Base-by-base conservation (phyloP, 129 eudicot species). In the Scalesia atractyloides region DNA sequence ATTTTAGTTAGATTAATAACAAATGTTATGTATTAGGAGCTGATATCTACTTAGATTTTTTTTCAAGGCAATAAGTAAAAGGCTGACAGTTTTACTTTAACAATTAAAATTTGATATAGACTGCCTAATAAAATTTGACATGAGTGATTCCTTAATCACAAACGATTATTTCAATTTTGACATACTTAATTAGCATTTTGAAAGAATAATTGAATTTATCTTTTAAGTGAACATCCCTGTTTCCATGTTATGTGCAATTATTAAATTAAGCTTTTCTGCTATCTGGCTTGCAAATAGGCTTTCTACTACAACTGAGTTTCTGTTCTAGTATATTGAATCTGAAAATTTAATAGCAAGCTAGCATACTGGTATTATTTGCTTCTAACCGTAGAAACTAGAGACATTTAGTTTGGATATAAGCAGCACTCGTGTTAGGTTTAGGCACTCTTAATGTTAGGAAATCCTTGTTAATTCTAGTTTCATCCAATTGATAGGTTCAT, bases 401-500 rank as follows among this genome's bases (percentile, higher is more conserved):
- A 24, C 57, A 16, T 66, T 43, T 43, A 76, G 49, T 76, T 54
- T 5, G 49, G 73, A 66, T 44, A 19, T 49, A 64, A 63, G 78
- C 71, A 63, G 78, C 70, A 73, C 52, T 73, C 44, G 9, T 50
- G 64, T 63, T 51, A 50, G 64, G 78, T 73, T 74, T 64, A 64
- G 78, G n/a, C 43, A 8, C 19, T 18, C 44, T 18, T 76, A 56
- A 34, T 69, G 16, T 61, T 76, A 73, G 82, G 72, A 70, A 53
- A 63, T 53, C 63, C 52, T 78, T 72, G 39, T 78, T 83, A 79
- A 89, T 75, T 69, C 64, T 56, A 75, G 77, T 72, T 87, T 91
- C 88, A 59, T 81, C 73, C 68, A 50, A 78, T 87, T 86, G 86
- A 81, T 87, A 90, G 91, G 97, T 87, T 81, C 83, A 80, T 81